phyloP scores from a whole-genome alignment of 495 filamentous ascomycete species.

The Talaromyces thailandensis region DNA sequence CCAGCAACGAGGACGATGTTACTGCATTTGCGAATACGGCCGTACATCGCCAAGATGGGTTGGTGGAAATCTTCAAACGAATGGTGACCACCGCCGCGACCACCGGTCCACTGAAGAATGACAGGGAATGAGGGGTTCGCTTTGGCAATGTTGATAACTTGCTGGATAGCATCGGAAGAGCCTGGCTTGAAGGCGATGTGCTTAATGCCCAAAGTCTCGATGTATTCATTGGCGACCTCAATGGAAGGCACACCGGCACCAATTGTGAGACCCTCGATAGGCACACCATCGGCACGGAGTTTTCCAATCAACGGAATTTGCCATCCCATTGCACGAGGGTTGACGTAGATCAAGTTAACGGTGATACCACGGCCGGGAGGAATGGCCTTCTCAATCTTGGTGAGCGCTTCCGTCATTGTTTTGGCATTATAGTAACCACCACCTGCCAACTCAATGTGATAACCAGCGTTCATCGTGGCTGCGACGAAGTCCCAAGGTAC shows the following conservation, averaged over 20 bases:
- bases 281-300: slow-evolving; percentile 14
- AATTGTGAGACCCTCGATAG: slow-evolving; percentile 34
- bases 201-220: slow-evolving; percentile 34
- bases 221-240: slow-evolving; percentile 38
- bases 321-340: slow-evolving; percentile 25
- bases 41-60: slow-evolving; percentile 36
- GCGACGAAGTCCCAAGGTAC: slow-evolving; percentile 28
- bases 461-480: slow-evolving; percentile 29
- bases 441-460: slow-evolving; percentile 29
- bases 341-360: slow-evolving; percentile 31
- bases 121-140: slow-evolving; percentile 36
- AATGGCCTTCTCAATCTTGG: slow-evolving; percentile 16
- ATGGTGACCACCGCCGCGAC: slow-evolving; percentile 42
- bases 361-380: slow-evolving; percentile 25
- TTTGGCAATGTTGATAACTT: slow-evolving; percentile 39
- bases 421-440: slow-evolving; percentile 24
- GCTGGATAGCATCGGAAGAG: slow-evolving; percentile 32
- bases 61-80: slow-evolving; percentile 44
- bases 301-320: slow-evolving; percentile 23
- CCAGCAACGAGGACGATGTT: slow-evolving; percentile 42
- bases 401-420: slow-evolving; percentile 21
- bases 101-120: slow-evolving; percentile 44
- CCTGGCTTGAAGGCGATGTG: slow-evolving; percentile 44
- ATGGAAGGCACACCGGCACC: slow-evolving; percentile 43
- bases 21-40: slow-evolving; percentile 28